These are phyloP conservation scores for Cystobasidiopsis lactophilus DNA, from an alignment of 768 basidiomycete species.

Conservation along the genomic window DNA sequence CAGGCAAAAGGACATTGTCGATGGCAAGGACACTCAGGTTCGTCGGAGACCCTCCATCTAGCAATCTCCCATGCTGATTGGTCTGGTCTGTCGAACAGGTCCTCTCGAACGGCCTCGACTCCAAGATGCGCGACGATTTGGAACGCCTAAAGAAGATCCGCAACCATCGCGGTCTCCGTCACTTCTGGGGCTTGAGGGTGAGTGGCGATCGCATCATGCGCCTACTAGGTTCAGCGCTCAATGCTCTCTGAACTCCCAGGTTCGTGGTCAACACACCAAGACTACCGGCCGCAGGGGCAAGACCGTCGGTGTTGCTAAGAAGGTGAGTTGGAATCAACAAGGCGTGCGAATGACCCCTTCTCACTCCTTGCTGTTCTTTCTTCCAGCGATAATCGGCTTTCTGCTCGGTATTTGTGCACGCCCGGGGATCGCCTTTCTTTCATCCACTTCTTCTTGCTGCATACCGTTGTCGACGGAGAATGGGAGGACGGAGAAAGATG, in stretches of 20 bases:
- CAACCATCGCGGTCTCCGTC: constrained; percentile 77
- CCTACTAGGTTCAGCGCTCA: too few species aligned
- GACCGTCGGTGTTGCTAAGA: constrained; percentile 91
- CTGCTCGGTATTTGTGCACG: too few species aligned
- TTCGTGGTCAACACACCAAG: constrained; percentile 97
- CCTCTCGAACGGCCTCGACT: constrained; percentile 87
- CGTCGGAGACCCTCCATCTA: constrained; percentile 1
- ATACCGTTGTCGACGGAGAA: too few species aligned
- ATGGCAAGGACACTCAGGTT: constrained; percentile 91
- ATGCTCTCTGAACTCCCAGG: constrained; percentile 21
- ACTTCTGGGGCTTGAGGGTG: constrained; percentile 31
- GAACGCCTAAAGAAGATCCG: constrained; percentile 99
- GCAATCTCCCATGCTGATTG: neutral
- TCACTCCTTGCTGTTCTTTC: too few species aligned
- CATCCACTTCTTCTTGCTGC: too few species aligned
- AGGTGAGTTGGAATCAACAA: constrained; percentile 26
- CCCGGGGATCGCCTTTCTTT: too few species aligned
- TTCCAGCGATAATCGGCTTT: too few species aligned
- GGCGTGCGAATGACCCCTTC: too few species aligned
- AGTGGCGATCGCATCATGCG: too few species aligned
- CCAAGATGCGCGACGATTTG: constrained; percentile 91
- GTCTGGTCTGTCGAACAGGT: constrained; percentile 32
- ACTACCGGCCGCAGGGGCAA: constrained; percentile 78
- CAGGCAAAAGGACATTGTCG: constrained; percentile 93
- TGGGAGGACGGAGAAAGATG: too few species aligned